phyloP scores from a whole-genome alignment of 73 alveolate species.

The Paramecium bursaria region DNA sequence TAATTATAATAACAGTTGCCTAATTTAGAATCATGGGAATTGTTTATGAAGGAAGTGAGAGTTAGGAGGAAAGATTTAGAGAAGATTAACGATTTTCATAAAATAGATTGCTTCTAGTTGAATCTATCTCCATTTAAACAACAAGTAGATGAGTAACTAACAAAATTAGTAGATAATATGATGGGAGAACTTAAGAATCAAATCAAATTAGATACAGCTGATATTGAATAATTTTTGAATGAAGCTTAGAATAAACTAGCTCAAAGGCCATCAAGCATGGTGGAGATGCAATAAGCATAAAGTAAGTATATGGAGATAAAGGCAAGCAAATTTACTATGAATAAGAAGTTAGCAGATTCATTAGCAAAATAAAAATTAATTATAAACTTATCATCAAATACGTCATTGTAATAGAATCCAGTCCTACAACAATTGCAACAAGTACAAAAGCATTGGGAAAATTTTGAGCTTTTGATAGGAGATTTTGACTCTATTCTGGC shows the following conservation, averaged over 20 bases:
- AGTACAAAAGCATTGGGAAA: constrained; percentile 94
- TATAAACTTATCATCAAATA: constrained; percentile 86
- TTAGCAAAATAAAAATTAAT: constrained; percentile 89
- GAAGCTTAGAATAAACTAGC: constrained; percentile 89
- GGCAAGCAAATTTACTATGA: constrained; percentile 85
- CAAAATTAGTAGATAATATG: constrained; percentile 94
- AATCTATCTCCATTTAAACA: constrained; percentile 85
- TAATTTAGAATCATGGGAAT: constrained; percentile 92
- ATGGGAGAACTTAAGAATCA: constrained; percentile 82
- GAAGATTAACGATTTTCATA: constrained; percentile 87
- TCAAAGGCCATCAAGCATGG: constrained; percentile 92
- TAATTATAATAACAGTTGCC: constrained; percentile 70
- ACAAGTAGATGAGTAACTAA: constrained; percentile 92
- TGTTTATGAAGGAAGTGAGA: constrained; percentile 89
- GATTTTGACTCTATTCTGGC: constrained; percentile 93
- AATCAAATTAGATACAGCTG: constrained; percentile 87
- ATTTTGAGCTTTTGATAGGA: constrained; percentile 90
- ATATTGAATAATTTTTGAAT: constrained; percentile 88
- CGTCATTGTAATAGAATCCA: constrained; percentile 26
- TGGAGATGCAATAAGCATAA: constrained; percentile 93
- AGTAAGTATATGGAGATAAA: constrained; percentile 89
- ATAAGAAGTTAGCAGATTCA: constrained; percentile 83
- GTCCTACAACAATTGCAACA: constrained; percentile 49
- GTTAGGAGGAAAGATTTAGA: constrained; percentile 90
- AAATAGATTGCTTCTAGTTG: constrained; percentile 92